Conservation (phyloP, 345 rosid genomes). For the Moricandia moricandioides region DNA sequence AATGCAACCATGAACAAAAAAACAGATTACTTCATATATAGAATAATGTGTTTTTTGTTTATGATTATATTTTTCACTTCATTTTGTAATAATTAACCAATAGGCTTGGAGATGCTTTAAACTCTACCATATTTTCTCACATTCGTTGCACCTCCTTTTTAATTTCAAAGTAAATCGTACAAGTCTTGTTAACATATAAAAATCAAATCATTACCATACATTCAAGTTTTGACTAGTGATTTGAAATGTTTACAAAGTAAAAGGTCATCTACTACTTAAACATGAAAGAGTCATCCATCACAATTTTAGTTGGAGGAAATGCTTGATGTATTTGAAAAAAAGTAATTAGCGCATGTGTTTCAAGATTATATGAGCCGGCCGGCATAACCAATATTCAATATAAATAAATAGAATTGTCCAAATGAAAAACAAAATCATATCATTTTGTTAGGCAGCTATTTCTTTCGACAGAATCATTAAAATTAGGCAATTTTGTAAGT, state of each 20-base stretch:
- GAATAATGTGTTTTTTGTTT: too few species aligned
- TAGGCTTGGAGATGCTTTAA: too few species aligned
- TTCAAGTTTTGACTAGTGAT: background rate
- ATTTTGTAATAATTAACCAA: too few species aligned
- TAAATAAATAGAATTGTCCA: background rate
- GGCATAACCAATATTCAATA: background rate
- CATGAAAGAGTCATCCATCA: background rate
- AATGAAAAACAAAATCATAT: background rate
- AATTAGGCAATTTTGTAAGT: slow-evolving; percentile 23
- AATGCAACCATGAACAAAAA: too few species aligned
- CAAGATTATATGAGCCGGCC: background rate
- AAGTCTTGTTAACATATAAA: background rate
- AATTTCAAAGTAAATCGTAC: background rate
- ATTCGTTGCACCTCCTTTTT: background rate
- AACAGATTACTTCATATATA: too few species aligned
- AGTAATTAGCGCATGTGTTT: background rate
- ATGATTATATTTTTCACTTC: too few species aligned
- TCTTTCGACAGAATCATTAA: slow-evolving; percentile 14
- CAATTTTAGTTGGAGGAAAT: background rate
- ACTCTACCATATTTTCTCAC: background rate
- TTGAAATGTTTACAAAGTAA: background rate
- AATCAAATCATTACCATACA: background rate
- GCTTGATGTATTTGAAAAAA: background rate
- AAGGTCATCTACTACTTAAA: background rate
- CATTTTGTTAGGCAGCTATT: background rate